phyloP scores from a whole-genome alignment of 2,329 filamentous ascomycete genomes.

The Talaromyces sp. region DNA sequence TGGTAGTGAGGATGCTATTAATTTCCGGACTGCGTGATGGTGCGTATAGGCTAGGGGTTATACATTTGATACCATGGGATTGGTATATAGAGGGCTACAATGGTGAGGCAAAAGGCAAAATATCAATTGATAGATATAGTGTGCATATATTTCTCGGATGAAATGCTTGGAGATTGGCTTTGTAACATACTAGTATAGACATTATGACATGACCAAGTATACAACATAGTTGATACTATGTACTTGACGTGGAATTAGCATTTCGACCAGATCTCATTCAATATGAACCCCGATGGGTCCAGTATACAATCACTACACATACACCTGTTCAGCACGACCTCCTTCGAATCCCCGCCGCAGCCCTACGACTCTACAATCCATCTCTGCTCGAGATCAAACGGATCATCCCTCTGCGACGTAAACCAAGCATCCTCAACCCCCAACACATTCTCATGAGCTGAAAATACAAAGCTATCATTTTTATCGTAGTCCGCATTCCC shows the following conservation, averaged over 20 bases:
- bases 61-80: too few species aligned
- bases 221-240: neutral
- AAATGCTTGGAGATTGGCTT: too few species aligned
- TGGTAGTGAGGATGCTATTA: neutral
- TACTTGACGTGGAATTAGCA: too few species aligned
- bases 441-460: neutral
- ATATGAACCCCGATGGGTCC: too few species aligned
- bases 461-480: neutral
- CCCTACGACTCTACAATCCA: neutral
- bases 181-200: neutral
- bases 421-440: slow-evolving; percentile 1
- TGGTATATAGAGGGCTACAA: too few species aligned
- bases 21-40: neutral
- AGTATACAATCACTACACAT: too few species aligned
- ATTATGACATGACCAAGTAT: neutral
- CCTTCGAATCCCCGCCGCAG: neutral
- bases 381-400: neutral
- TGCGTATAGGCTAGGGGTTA: neutral
- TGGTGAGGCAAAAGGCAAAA: too few species aligned
- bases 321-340: neutral
- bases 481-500: neutral
- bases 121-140: too few species aligned
- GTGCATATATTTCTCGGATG: too few species aligned
- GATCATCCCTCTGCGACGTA: neutral
- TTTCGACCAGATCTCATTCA: too few species aligned